phyloP scores from a whole-genome alignment of 1,284 basidiomycete genomes.

The Meira nashicola region DNA sequence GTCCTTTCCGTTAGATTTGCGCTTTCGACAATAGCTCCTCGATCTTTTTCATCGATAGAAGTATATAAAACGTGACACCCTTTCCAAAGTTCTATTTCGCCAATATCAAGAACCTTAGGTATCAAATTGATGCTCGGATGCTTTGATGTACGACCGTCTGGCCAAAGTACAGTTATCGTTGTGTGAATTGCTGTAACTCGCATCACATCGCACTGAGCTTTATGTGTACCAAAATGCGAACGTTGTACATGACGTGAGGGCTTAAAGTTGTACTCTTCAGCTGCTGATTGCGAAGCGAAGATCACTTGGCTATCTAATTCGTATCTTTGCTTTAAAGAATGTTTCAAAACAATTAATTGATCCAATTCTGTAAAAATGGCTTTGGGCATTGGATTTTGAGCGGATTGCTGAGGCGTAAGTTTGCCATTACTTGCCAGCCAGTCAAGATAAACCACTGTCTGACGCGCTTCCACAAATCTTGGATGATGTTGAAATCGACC shows the following conservation, averaged over 20 bases:
- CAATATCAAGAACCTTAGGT: too few relatives aligned
- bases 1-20: slow-evolving; percentile 47
- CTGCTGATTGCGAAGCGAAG: slow-evolving; percentile 31
- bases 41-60: slow-evolving; percentile 62
- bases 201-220: slow-evolving; percentile 17
- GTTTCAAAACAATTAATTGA: slow-evolving; percentile 18
- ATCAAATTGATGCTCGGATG: slow-evolving; percentile 57
- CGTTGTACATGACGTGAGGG: slow-evolving; percentile 20
- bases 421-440: slow-evolving; percentile 24
- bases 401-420: slow-evolving; percentile 62
- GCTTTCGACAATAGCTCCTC: slow-evolving; percentile 68
- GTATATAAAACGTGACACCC: slow-evolving; percentile 87
- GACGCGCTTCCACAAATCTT: neutral
- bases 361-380: slow-evolving; percentile 23
- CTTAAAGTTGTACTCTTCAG: slow-evolving; percentile 24
- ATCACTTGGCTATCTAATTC: slow-evolving; percentile 52
- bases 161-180: slow-evolving; percentile 74
- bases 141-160: slow-evolving; percentile 67
- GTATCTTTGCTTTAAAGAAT: slow-evolving; percentile 11
- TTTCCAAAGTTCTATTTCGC: slow-evolving; percentile 63
- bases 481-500: neutral
- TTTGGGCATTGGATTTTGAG: slow-evolving; percentile 60
- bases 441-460: neutral
- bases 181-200: slow-evolving; percentile 67
- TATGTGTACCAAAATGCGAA: neutral